Evolutionary conservation across 2,329 filamentous ascomycete species (phyloP).

Genomic region (Diplodia intermedia): DNA sequence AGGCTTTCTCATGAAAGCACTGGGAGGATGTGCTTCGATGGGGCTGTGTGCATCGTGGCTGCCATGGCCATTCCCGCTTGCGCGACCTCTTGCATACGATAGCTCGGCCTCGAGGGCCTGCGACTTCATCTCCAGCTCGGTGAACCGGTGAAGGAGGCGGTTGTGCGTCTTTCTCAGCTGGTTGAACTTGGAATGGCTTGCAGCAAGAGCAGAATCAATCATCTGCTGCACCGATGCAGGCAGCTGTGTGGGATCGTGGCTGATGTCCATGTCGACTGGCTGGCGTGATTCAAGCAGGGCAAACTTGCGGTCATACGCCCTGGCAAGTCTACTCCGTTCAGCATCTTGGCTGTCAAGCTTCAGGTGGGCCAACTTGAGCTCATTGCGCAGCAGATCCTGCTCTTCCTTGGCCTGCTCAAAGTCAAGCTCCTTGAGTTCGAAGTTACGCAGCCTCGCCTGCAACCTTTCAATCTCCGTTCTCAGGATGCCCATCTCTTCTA

Average conservation of each 20-base stretch:
- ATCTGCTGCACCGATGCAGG: conserved; percentile 53
- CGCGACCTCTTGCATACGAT: conserved; percentile 26
- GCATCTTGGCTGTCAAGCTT: conserved; percentile 62
- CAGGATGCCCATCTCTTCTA: conserved; percentile 66
- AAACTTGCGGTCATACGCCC: conserved; percentile 57
- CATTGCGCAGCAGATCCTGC: conserved; percentile 64
- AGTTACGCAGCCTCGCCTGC: conserved; percentile 66
- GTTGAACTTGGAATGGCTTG: conserved; percentile 55
- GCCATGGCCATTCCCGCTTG: conserved; percentile 21
- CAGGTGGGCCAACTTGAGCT: conserved; percentile 65
- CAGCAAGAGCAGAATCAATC: conserved; percentile 57
- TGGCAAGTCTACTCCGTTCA: conserved; percentile 57
- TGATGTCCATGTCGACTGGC: conserved; percentile 34
- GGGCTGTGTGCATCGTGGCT: conserved; percentile 27
- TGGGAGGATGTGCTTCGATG: conserved; percentile 33
- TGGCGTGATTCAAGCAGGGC: conserved; percentile 47
- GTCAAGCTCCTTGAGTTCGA: conserved; percentile 69
- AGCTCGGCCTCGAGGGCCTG: conserved; percentile 49
- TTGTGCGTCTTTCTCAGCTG: conserved; percentile 61
- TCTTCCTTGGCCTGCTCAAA: conserved; percentile 64
- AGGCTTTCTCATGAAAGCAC: conserved; percentile 37
- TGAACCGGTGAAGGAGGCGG: conserved; percentile 58
- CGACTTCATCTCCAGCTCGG: conserved; percentile 57
- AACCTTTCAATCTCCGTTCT: conserved; percentile 66
- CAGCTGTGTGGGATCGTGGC: conserved; percentile 43